A percentile compares a stretch with the other conserved stretches of the same genome.
phyloP scores from a whole-genome alignment of 495 filamentous ascomycete species.

The Entonaema liquescens region DNA sequence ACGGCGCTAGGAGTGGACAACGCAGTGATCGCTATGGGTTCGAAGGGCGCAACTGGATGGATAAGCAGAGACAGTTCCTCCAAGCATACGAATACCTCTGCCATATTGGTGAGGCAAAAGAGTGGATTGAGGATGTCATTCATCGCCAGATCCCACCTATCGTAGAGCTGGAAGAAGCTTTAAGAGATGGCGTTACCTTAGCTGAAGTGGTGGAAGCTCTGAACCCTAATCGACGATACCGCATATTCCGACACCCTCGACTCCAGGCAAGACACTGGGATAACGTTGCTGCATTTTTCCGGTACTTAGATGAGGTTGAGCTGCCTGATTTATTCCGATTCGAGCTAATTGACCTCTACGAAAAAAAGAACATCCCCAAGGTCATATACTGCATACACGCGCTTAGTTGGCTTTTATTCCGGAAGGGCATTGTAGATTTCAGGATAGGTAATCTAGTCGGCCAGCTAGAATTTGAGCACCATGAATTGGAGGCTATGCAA shows the following conservation, averaged over 20 bases:
- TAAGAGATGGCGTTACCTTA: slow-evolving; percentile 92
- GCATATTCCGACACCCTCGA: slow-evolving; percentile 84
- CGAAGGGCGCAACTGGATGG: slow-evolving; percentile 96
- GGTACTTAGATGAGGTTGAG: slow-evolving; percentile 90
- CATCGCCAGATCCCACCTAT: slow-evolving; percentile 90
- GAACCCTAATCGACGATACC: slow-evolving; percentile 73
- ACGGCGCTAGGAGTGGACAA: slow-evolving; percentile 55
- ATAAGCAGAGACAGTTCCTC: slow-evolving; percentile 93
- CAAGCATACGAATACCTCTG: slow-evolving; percentile 99
- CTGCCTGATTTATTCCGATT: slow-evolving; percentile 98
- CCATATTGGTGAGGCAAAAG: slow-evolving; percentile 98
- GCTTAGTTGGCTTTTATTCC: slow-evolving; percentile 91
- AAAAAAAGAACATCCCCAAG: slow-evolving; percentile 99
- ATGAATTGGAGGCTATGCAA: slow-evolving; percentile 95
- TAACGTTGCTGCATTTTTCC: slow-evolving; percentile 94
- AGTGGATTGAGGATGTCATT: slow-evolving; percentile 98
- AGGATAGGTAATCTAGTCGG: slow-evolving; percentile 98
- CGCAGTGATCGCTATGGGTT: slow-evolving; percentile 69
- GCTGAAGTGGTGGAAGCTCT: slow-evolving; percentile 96
- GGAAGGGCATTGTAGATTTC: slow-evolving; percentile 93
- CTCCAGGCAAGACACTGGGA: slow-evolving; percentile 97
- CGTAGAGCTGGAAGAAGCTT: slow-evolving; percentile 92
- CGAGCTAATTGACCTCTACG: slow-evolving; percentile 96
- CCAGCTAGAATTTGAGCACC: slow-evolving; percentile 95
- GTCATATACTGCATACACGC: slow-evolving; percentile 99